These are phyloP conservation scores for Sporobolomyces pararoseus DNA, from an alignment of 768 basidiomycete genomes.

Conservation along the genomic window DNA sequence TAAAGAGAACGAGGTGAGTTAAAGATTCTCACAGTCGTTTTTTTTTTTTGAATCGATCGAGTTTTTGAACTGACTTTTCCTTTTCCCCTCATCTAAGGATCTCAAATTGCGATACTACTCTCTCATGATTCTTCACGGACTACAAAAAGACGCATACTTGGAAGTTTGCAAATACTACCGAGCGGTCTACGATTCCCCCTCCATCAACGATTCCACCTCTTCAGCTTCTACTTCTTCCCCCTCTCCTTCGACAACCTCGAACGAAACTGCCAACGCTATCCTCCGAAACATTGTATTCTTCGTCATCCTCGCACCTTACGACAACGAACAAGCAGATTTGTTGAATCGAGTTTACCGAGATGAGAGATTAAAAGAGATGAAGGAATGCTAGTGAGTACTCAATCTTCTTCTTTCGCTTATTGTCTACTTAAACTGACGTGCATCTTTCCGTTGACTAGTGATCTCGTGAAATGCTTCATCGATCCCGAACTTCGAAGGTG, in stretches of 20 bases:
- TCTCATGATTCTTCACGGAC: slow-evolving; percentile 89
- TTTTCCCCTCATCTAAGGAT: too few relatives aligned
- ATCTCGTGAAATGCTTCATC: slow-evolving; percentile 87
- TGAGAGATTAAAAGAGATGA: slow-evolving; percentile 71
- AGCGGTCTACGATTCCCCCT: slow-evolving; percentile 95
- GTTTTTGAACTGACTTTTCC: too few relatives aligned
- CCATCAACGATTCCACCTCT: slow-evolving; percentile 59
- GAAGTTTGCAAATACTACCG: slow-evolving; percentile 93
- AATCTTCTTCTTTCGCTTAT: slow-evolving; percentile 14
- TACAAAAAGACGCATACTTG: slow-evolving; percentile 77
- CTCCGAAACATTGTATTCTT: slow-evolving; percentile 94
- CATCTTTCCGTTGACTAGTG: slow-evolving; percentile 54
- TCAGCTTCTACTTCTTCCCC: slow-evolving; percentile 2
- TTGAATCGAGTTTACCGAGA: slow-evolving; percentile 78
- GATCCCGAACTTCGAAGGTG: slow-evolving; percentile 93
- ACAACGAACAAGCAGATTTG: slow-evolving; percentile 97
- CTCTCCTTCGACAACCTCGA: background rate
- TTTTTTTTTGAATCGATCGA: too few relatives aligned
- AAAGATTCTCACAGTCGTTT: too few relatives aligned
- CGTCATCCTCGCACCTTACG: slow-evolving; percentile 84
- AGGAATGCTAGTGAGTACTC: slow-evolving; percentile 36
- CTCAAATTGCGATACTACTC: slow-evolving; percentile 94
- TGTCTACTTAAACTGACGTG: background rate
- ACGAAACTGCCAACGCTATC: slow-evolving; percentile 56
- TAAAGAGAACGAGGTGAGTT: slow-evolving; percentile 75